A percentile compares a stretch with the other conserved stretches of the same genome.
phyloP scores from a whole-genome alignment of 2,329 filamentous ascomycete genomes.

The Hypomyces perniciosus region DNA sequence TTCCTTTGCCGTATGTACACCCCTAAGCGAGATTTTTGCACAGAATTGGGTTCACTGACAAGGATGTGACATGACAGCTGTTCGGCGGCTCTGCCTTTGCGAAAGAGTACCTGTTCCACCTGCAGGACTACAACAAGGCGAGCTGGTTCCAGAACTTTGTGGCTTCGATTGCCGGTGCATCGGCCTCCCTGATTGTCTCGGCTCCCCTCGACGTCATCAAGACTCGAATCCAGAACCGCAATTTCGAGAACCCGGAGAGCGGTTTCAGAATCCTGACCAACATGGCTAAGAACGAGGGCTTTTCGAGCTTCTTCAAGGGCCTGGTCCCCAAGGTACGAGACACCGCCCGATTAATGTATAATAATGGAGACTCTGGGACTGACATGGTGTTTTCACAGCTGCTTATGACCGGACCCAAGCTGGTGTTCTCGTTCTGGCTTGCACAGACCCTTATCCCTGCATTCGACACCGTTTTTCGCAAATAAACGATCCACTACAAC shows the following conservation, averaged over 20 bases:
- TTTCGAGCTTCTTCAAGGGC: conserved; percentile 92
- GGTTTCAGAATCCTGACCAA: conserved; percentile 87
- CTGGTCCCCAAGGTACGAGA: conserved; percentile 72
- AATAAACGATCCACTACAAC: conserved; percentile 8
- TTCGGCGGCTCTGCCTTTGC: conserved; percentile 97
- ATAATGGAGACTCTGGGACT: conserved; percentile 13
- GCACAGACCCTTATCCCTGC: conserved; percentile 96
- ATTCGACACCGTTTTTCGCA: conserved; percentile 50
- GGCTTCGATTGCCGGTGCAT: conserved; percentile 90
- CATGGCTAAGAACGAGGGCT: conserved; percentile 88
- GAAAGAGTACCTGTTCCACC: conserved; percentile 89
- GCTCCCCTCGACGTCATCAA: conserved; percentile 96
- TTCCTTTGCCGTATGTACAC: conserved; percentile 78
- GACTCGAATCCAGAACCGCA: conserved; percentile 95
- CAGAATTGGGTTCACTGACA: background rate
- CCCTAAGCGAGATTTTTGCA: background rate
- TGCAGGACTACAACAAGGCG: conserved; percentile 92
- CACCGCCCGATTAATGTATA: background rate
- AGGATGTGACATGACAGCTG: conserved; percentile 49
- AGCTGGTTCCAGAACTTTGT: conserved; percentile 95
- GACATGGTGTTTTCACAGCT: conserved; percentile 44
- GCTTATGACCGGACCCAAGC: conserved; percentile 97
- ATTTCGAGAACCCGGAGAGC: conserved; percentile 96
- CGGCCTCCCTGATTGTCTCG: conserved; percentile 92
- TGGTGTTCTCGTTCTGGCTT: conserved; percentile 99